Conservation (phyloP, 495 filamentous ascomycete species). For the Platismatia glauca region DNA sequence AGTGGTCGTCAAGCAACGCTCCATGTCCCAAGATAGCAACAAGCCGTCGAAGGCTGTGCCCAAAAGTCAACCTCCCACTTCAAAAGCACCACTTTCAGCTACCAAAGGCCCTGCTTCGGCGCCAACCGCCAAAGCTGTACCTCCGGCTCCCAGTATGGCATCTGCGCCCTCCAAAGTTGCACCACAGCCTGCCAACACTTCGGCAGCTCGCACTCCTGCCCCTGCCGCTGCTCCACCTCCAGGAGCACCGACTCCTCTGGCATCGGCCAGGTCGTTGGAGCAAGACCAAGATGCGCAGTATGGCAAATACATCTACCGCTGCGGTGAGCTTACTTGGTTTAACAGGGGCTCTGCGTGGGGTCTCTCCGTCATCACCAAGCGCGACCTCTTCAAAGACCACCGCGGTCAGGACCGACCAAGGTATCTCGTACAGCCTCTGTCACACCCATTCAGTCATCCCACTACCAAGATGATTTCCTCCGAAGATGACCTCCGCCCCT, state of each 20-base stretch:
- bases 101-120: background rate
- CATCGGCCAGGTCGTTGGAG: slow-evolving; percentile 33
- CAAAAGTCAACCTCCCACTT: slow-evolving; percentile 2
- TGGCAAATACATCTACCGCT: slow-evolving; percentile 43
- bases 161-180: slow-evolving; percentile 7
- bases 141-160: slow-evolving; percentile 6
- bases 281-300: slow-evolving; percentile 38
- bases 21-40: slow-evolving; percentile 19
- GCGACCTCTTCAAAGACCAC: slow-evolving; percentile 23
- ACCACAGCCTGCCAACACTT: slow-evolving; percentile 6
- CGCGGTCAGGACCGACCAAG: slow-evolving; percentile 23
- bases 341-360: slow-evolving; percentile 47
- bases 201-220: slow-evolving; percentile 9
- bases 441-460: slow-evolving; percentile 38
- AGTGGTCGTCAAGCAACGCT: slow-evolving; percentile 23
- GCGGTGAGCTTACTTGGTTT: slow-evolving; percentile 54
- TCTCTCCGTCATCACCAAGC: slow-evolving; percentile 41
- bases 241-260: slow-evolving; percentile 29
- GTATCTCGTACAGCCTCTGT: slow-evolving; percentile 45
- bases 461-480: slow-evolving; percentile 29
- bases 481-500: slow-evolving; percentile 42
- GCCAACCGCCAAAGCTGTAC: slow-evolving; percentile 5
- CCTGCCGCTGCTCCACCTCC: background rate
- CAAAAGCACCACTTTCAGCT: slow-evolving; percentile 6
- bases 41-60: slow-evolving; percentile 10